Conservation (phyloP, 257 asterid genomes). For the Scutellaria minor region DNA sequence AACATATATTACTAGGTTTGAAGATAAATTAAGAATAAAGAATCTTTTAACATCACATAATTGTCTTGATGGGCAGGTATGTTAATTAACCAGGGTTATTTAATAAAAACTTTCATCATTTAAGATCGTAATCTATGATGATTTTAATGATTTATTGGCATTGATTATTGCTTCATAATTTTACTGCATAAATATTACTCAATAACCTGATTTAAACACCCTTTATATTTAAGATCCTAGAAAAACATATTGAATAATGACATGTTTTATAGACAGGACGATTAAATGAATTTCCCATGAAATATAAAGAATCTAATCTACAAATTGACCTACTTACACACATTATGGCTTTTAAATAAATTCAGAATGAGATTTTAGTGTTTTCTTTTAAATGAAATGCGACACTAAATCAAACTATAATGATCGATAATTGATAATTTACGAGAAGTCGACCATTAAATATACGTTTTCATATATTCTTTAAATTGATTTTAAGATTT, state of each 20-base stretch:
- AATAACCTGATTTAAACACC: background rate
- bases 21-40: background rate
- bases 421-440: no score
- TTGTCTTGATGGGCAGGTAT: constrained; percentile 9
- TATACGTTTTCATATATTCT: no score
- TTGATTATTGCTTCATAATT: constrained; percentile 28
- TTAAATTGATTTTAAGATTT: no score
- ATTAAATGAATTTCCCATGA: background rate
- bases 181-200: constrained; percentile 24
- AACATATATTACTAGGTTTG: background rate
- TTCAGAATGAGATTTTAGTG: background rate
- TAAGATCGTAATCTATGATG: constrained; percentile 18
- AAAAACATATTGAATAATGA: background rate
- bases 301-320: constrained; percentile 25
- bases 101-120: constrained; percentile 20
- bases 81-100: constrained; percentile 28
- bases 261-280: constrained; percentile 24
- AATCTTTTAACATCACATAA: constrained; percentile 13
- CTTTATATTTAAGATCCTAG: constrained; percentile 28
- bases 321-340: constrained; percentile 8
- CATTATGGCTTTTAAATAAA: background rate
- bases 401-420: no score
- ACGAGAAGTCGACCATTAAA: no score
- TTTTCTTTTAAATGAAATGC: no score
- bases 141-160: constrained; percentile 23